Conservation (phyloP, 176 grass and related monocot genomes). For the Oryza nivara region DNA sequence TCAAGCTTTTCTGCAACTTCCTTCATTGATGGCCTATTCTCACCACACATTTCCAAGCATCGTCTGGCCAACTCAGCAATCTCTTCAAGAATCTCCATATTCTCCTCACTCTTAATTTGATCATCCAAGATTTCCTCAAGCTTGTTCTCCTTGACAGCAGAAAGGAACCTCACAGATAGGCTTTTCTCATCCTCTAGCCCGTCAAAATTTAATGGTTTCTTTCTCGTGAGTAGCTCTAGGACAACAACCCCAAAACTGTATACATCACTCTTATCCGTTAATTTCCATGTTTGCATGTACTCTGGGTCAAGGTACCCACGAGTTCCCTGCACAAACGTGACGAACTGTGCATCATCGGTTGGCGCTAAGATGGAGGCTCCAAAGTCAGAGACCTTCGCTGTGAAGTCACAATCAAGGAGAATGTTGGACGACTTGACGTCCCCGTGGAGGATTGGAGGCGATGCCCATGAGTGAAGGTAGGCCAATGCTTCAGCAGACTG, state of each 20-base stretch:
- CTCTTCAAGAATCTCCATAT: neutral
- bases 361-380: slow-evolving; percentile 36
- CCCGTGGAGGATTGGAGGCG: too few species aligned
- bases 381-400: slow-evolving; percentile 34
- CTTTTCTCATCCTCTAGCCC: slow-evolving; percentile 8
- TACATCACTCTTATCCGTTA: slow-evolving; percentile 30
- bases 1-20: neutral
- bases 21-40: neutral
- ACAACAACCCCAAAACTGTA: slow-evolving; percentile 39
- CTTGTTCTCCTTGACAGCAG: neutral
- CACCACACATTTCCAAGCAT: neutral
- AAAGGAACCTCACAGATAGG: slow-evolving; percentile 1
- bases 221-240: slow-evolving; percentile 13
- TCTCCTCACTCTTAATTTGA: neutral
- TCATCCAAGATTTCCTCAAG: slow-evolving; percentile 5
- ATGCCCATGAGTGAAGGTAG: too few species aligned
- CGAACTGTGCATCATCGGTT: slow-evolving; percentile 24
- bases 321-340: slow-evolving; percentile 49
- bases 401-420: neutral
- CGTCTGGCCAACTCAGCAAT: slow-evolving; percentile 19
- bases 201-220: neutral
- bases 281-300: slow-evolving; percentile 38
- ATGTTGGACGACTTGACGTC: too few species aligned
- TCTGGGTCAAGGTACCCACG: slow-evolving; percentile 51
- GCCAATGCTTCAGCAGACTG: too few species aligned